Percentiles rank a stretch among this genome's conserved stretches.
These are phyloP conservation scores for Cladorrhinum sp. DNA, from an alignment of 2,329 filamentous ascomycete species.

Conservation along the genomic window DNA sequence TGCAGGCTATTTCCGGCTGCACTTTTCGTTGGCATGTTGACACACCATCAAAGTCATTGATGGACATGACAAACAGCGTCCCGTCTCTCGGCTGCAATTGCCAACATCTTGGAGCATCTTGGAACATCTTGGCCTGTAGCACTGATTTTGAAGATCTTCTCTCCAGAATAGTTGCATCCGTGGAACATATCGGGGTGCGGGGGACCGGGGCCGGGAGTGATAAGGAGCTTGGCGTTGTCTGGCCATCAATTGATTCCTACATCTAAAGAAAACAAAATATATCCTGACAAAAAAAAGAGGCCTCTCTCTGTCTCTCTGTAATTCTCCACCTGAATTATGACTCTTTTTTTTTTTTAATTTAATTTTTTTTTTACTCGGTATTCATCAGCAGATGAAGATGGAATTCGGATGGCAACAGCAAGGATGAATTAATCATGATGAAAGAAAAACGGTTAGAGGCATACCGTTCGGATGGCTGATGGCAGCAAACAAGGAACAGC, in stretches of 20 bases:
- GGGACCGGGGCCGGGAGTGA: neutral
- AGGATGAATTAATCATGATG: too few relatives aligned
- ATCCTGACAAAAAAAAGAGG: too few relatives aligned
- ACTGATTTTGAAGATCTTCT: neutral
- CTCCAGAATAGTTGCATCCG: neutral
- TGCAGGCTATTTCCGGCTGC: neutral
- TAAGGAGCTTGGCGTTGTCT: slow-evolving; percentile 7
- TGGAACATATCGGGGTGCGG: slow-evolving; percentile 3
- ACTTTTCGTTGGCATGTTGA: neutral
- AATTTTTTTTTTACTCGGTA: too few relatives aligned
- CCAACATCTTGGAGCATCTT: neutral
- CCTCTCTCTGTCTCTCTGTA: too few relatives aligned
- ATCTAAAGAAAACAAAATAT: neutral
- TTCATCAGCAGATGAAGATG: too few relatives aligned
- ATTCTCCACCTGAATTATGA: too few relatives aligned
- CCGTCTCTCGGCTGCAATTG: too few relatives aligned
- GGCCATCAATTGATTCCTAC: too few relatives aligned
- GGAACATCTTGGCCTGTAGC: neutral
- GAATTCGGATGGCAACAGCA: too few relatives aligned
- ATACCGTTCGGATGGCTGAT: neutral
- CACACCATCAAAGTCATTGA: neutral
- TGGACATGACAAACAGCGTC: too few relatives aligned
- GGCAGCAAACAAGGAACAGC: neutral
- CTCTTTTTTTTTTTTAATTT: too few relatives aligned
- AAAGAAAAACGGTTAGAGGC: neutral